A percentile compares a stretch with the other conserved stretches of the same genome.
phyloP scores from a whole-genome alignment of 2,329 filamentous ascomycete genomes.

The Metarhizium guizhouense region DNA sequence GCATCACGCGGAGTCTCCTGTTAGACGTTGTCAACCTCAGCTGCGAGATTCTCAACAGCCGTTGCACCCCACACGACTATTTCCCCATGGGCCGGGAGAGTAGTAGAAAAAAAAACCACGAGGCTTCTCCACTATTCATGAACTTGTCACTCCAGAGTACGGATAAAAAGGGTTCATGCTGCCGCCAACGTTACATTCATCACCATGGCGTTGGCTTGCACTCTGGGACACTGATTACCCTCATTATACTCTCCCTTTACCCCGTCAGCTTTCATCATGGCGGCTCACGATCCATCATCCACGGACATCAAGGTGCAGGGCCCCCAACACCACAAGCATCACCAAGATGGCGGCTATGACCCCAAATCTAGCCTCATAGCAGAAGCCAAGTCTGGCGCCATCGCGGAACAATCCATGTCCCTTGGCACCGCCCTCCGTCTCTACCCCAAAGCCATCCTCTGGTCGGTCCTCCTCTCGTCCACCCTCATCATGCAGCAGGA shows the following conservation, averaged over 20 bases:
- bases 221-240: neutral
- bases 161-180: neutral
- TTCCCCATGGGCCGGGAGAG: neutral
- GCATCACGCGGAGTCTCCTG: too few relatives aligned
- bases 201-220: neutral
- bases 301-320: neutral
- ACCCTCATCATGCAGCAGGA: conserved; percentile 38
- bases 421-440: conserved; percentile 29
- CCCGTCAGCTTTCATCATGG: conserved; percentile 12
- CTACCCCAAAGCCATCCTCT: conserved; percentile 38
- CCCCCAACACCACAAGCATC: neutral
- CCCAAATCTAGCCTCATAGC: conserved; percentile 21
- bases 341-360: conserved; percentile 7
- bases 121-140: neutral
- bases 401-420: conserved; percentile 32
- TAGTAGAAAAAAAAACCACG: too few relatives aligned
- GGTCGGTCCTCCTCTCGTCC: conserved; percentile 35
- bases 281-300: conserved; percentile 7
- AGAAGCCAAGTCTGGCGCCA: conserved; percentile 31
- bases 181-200: neutral
- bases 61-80: too few relatives aligned
- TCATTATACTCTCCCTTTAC: neutral
- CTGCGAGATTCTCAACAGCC: too few relatives aligned
- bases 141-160: neutral
- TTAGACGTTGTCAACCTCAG: too few relatives aligned